Evolutionary conservation across 106 monocot genomes (phyloP).

Genomic region (Vanilla planifolia): DNA sequence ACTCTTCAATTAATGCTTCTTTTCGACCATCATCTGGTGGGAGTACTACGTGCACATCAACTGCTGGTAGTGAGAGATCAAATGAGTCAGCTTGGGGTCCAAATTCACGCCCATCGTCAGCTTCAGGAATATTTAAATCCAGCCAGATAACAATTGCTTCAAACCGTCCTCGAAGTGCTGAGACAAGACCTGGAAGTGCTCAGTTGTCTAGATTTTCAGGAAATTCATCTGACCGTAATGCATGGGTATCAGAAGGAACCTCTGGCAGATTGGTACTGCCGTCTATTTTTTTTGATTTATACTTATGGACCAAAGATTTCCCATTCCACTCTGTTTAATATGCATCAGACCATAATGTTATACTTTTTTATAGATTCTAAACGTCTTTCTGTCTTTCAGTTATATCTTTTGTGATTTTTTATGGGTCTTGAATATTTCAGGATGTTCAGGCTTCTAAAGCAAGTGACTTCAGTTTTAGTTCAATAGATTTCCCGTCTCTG

Average conservation of each 20-base stretch:
- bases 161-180: conserved; percentile 89
- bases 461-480: conserved; percentile 58
- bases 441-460: conserved; percentile 21
- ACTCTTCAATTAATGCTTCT: conserved; percentile 42
- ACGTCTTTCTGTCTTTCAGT: no score
- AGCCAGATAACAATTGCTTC: conserved; percentile 32
- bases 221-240: conserved; percentile 28
- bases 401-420: no score
- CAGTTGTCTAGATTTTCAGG: conserved; percentile 82
- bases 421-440: conserved; percentile 21
- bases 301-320: no score
- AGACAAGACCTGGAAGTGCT: conserved; percentile 78
- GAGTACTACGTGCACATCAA: conserved; percentile 74
- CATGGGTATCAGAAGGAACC: conserved; percentile 33
- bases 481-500: conserved; percentile 91
- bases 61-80: conserved; percentile 73
- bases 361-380: no score
- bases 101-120: conserved; percentile 82
- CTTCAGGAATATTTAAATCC: conserved; percentile 58
- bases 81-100: conserved; percentile 54
- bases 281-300: neutral
- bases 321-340: no score
- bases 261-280: conserved; percentile 40
- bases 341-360: no score
- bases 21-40: conserved; percentile 78